Percentiles rank a stretch among this genome's conserved stretches.
Conservation (phyloP, 768 basidiomycete species). For the Kwoniella dejecticola region DNA sequence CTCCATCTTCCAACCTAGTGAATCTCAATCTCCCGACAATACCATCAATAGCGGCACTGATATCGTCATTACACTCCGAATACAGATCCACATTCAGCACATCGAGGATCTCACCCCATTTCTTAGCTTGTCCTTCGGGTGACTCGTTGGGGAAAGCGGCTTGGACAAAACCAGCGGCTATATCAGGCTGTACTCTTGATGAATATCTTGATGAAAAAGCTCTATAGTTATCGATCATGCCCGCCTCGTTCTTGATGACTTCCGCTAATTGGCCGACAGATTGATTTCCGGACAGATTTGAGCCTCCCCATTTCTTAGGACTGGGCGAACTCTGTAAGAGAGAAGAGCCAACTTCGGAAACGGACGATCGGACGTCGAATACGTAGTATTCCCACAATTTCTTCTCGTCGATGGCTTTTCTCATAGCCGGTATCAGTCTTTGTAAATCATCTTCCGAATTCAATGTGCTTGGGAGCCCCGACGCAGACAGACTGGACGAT, state of each 20-base stretch:
- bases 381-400: conserved; percentile 95
- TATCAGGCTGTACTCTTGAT: conserved; percentile 64
- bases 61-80: conserved; percentile 80
- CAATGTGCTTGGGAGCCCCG: conserved; percentile 72
- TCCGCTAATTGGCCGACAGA: conserved; percentile 68
- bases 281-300: conserved; percentile 63
- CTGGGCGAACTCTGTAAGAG: conserved; percentile 1
- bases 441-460: conserved; percentile 70
- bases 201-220: conserved; percentile 66
- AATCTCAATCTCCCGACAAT: conserved; percentile 78
- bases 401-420: conserved; percentile 64
- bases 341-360: conserved; percentile 64
- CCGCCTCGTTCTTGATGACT: conserved; percentile 60
- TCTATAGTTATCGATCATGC: conserved; percentile 65
- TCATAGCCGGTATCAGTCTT: conserved; percentile 66
- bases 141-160: conserved; percentile 63
- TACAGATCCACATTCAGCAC: conserved; percentile 88
- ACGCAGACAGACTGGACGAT: conserved; percentile 66
- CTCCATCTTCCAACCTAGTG: conserved; percentile 75
- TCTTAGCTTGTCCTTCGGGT: conserved; percentile 64
- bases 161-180: conserved; percentile 74
- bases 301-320: conserved; percentile 65
- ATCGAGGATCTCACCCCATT: conserved; percentile 78
- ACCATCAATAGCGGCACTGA: conserved; percentile 69
- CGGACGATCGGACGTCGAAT: conserved; percentile 66